Evolutionary conservation across 306 rosid genomes (phyloP), one percentile per base, ranked within the genome.

Genomic region (Pyrus betulifolia): DNA sequence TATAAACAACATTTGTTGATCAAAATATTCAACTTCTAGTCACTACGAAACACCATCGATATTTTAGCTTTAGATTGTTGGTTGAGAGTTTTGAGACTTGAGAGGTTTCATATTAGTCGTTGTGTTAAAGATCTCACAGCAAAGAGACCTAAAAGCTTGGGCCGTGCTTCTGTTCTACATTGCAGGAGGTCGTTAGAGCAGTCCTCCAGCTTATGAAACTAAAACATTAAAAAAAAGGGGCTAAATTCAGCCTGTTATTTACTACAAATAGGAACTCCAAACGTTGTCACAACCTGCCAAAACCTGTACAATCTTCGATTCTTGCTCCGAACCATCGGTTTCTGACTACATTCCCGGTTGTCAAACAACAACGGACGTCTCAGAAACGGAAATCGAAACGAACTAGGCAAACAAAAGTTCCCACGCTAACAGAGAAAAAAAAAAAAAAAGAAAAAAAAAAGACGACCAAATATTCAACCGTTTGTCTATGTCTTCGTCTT

Each of bases 311-410:
- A 73, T 67, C 78, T 66, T 59, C 86, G 67, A 76, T 30, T 68
- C 28, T 80, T 58, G 23, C 87, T 80, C 82, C 11, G 27, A 61
- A 67, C 69, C 87, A 69, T 74, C 35, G 21, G 66, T 80, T 76
- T 77, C 67, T 40, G 74, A 84, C 84, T 3, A 71, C 74, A 28
- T 67, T 23, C 52, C 14, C 46, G 19, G 30, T 38, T 22, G 31
- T 23, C 70, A 74, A 74, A 51, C 30, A 60, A 44, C 42, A 51
- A 73, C 64, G 62, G 10, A 54, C 62, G 40, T 51, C 73, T 83
- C 79, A 76, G 80, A 64, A 71, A 75, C 60, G 86, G 78, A 72
- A 71, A 75, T 14, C 11, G 67, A 69, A 71, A 60, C 79, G 72
- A 51, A 54, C 44, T 44, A 22, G 54, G 67, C 46, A 57, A 80